Percentiles rank a stretch among this genome's conserved stretches.
Evolutionary conservation across 2,329 filamentous ascomycete genomes (phyloP).

Genomic region (Diplocarpon rosae): DNA sequence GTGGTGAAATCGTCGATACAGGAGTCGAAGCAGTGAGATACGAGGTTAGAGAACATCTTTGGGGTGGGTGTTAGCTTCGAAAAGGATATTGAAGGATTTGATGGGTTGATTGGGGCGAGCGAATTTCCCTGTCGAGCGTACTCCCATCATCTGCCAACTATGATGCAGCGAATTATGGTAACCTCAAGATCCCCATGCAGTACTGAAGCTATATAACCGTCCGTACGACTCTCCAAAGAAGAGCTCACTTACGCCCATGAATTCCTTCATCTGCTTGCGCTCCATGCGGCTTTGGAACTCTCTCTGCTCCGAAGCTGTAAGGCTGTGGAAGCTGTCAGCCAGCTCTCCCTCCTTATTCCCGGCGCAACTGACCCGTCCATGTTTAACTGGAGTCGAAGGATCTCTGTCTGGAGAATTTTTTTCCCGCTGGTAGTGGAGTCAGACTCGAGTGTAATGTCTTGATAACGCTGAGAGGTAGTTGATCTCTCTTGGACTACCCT

Average conservation of each 20-base stretch:
- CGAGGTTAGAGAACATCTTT: slow-evolving; percentile 54
- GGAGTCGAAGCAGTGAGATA: slow-evolving; percentile 87
- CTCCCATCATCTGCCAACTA: neutral
- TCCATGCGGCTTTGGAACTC: slow-evolving; percentile 92
- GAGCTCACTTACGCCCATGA: slow-evolving; percentile 69
- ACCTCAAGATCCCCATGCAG: neutral
- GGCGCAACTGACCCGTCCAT: slow-evolving; percentile 26
- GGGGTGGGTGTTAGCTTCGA: slow-evolving; percentile 8
- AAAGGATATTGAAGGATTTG: neutral
- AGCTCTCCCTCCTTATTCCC: neutral
- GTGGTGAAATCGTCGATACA: slow-evolving; percentile 98
- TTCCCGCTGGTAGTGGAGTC: neutral
- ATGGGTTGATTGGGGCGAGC: neutral
- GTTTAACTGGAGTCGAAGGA: too few relatives aligned
- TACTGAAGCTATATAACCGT: neutral
- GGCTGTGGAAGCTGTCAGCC: slow-evolving; percentile 18
- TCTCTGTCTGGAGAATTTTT: neutral
- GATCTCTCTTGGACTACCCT: neutral
- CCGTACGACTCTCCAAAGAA: slow-evolving; percentile 9
- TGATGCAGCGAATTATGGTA: neutral
- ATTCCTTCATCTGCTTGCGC: slow-evolving; percentile 97
- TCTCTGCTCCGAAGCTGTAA: slow-evolving; percentile 60
- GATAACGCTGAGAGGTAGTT: slow-evolving; percentile 1
- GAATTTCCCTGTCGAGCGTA: neutral
- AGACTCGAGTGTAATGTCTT: neutral